A percentile compares a stretch with the other conserved stretches of the same genome.
Conservation (phyloP, 1,284 basidiomycete genomes). For the Austropuccinia psidii region DNA sequence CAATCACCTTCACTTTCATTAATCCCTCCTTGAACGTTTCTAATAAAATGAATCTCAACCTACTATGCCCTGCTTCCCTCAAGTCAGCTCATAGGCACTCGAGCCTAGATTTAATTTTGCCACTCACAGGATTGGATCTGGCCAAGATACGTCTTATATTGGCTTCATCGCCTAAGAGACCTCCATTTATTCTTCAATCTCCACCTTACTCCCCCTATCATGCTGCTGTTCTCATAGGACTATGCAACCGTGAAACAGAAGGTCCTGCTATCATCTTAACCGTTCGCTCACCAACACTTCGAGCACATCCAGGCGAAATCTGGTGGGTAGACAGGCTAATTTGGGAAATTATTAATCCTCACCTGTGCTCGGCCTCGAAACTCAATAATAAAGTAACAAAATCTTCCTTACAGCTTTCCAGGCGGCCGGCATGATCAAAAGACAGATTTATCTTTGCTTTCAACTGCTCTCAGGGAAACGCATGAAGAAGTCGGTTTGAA, state of each 20-base stretch:
- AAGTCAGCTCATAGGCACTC: no score
- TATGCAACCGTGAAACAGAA: background rate
- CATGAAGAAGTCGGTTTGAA: constrained; percentile 18
- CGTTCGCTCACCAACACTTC: constrained; percentile 1
- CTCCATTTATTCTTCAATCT: background rate
- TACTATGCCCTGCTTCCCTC: no score
- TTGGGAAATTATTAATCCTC: no score
- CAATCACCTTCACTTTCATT: no score
- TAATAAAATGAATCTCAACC: no score
- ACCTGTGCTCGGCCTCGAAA: no score
- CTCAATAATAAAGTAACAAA: no score
- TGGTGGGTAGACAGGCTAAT: background rate
- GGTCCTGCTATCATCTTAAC: constrained; percentile 10
- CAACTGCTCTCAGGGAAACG: constrained; percentile 17
- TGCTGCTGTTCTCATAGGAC: constrained; percentile 13
- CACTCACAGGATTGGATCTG: constrained; percentile 13
- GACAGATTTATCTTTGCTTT: constrained; percentile 11
- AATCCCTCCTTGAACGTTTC: no score
- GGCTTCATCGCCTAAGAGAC: background rate
- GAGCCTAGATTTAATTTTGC: background rate
- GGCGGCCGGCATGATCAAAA: constrained; percentile 20
- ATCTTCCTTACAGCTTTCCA: background rate
- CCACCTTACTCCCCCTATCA: background rate
- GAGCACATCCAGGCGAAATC: constrained; percentile 24
- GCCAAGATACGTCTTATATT: constrained; percentile 3